Evolutionary conservation across 2,329 filamentous ascomycete genomes (phyloP).

Genomic region (Pezicula neosporulosa): DNA sequence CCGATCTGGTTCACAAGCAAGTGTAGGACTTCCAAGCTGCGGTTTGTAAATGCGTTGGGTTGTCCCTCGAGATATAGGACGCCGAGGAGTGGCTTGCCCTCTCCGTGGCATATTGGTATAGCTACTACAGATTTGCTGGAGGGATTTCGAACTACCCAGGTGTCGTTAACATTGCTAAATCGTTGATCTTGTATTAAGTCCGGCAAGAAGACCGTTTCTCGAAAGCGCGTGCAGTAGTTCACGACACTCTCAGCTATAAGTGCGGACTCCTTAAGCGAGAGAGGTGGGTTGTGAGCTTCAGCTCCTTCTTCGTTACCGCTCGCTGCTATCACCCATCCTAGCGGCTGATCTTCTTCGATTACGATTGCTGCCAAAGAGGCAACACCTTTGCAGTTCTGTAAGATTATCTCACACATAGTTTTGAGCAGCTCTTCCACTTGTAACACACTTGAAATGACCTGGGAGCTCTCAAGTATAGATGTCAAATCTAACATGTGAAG

Average conservation of each 20-base stretch:
- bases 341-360: conserved; percentile 60
- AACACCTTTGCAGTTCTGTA: conserved; percentile 70
- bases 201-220: conserved; percentile 70
- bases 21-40: conserved; percentile 63
- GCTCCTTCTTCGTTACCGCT: conserved; percentile 69
- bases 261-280: conserved; percentile 62
- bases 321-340: conserved; percentile 66
- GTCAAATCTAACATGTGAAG: conserved; percentile 82
- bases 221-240: conserved; percentile 72
- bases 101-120: conserved; percentile 71
- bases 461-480: conserved; percentile 74
- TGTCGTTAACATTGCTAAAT: conserved; percentile 70
- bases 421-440: conserved; percentile 72
- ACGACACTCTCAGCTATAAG: conserved; percentile 75
- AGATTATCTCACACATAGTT: conserved; percentile 78
- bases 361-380: conserved; percentile 72
- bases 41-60: conserved; percentile 73
- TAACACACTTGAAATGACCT: conserved; percentile 75
- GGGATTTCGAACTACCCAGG: conserved; percentile 66
- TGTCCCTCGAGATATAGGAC: conserved; percentile 74
- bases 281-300: conserved; percentile 60
- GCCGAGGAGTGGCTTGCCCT: conserved; percentile 63
- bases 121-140: conserved; percentile 72
- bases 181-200: conserved; percentile 73
- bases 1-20: conserved; percentile 77